Base-by-base conservation (phyloP, 1,284 basidiomycete species). In the Chalciporus piperatoides region DNA sequence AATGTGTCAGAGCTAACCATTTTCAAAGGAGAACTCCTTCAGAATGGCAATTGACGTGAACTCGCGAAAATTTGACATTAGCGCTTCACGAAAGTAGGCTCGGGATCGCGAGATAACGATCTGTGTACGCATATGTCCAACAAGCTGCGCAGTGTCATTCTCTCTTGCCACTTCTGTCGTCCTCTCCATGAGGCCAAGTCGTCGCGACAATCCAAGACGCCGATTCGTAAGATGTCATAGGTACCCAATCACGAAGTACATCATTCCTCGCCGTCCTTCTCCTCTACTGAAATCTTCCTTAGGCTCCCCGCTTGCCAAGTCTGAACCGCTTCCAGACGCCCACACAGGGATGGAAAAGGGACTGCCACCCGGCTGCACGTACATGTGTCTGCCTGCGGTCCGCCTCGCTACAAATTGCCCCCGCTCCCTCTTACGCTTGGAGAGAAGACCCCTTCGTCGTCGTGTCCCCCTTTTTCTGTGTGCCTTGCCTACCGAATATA, bases 61-160 rank as follows among this genome's bases (percentile, higher is more conserved):
- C 24, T 51, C 54, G 50, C 59, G 39, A 55, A 56, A 45, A 40
- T 39, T 49, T 42, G 51, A 14, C 48, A 49, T 40, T 42, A 30
- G 54, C 52, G 58, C 46, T 44, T 46, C 35, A 54, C 19, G 23
- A 44, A 46, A 45, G 44, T 30, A 41, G 46, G 61, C 57, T 51
- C 28, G 15, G 43, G 59, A 67, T 64, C 66, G 65, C 62, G 49
- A 67, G 60, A 65, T 63, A 52, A 40, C 60, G 54, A 68, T 65
- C 59, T 42, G 19, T 44, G 17, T 39, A 36, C 33, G 17, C n/a
- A 35, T n/a, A 35, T 17, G 43, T 44, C 33, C 44, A 45, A 42
- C 37, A 30, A 14, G 27, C 44, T 54, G 23, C 42, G 33, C 25
- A 32, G 27, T 47, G 30, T 2, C 30, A 30, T 30, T 14, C 30